Base-by-base conservation (phyloP, 2,329 filamentous ascomycete genomes). In the Pseudogymnoascus sp. region DNA sequence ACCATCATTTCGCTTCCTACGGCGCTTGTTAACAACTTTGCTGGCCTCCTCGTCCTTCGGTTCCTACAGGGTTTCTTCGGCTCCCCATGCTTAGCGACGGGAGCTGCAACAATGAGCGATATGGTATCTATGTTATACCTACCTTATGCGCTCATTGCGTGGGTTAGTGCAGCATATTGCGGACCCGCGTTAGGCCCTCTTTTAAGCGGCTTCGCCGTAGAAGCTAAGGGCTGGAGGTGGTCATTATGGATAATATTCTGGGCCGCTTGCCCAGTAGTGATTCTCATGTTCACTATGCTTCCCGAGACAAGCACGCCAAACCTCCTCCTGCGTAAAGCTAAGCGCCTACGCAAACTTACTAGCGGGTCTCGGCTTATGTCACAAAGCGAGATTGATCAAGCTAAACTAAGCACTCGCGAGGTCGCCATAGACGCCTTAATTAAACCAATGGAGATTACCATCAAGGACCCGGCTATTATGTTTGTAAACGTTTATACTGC, bases 41-140 rank as follows among this genome's bases (percentile, higher is more conserved):
- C 82, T 0, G 85, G 85, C 0, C 77, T 91, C 8, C 79, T 89
- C 67, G 83, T 87, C 2, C 76, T 86, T 2, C 80, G 86, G 1
- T 88, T 88, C 73, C 72, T 88, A 3, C 83, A 84, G 64, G 86
- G 85, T 1, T 86, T 88, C 77, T 86, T 88, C 66, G 85, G 86
- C 7, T 83, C 80, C 6, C 87, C 86, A 0, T 86, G 83, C 70
- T 74, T 90, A 7, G 86, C 86, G 0, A 87, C 81, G 0, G 81
- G 80, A 4, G 80, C 77, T 23, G 81, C 81, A 2, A 79, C 80
- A 0, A 74, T 82, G 0, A 76, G 76, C 58, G 81, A 84, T 66
- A 79, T 83, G 70, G 85, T 82, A 68, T 80, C 77, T 45, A 71
- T 84, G 16, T 75, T 82, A 66, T 76, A 80, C 16, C 72, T 87